Base-by-base conservation (phyloP, 306 rosid genomes). In the Styphnolobium japonicum region DNA sequence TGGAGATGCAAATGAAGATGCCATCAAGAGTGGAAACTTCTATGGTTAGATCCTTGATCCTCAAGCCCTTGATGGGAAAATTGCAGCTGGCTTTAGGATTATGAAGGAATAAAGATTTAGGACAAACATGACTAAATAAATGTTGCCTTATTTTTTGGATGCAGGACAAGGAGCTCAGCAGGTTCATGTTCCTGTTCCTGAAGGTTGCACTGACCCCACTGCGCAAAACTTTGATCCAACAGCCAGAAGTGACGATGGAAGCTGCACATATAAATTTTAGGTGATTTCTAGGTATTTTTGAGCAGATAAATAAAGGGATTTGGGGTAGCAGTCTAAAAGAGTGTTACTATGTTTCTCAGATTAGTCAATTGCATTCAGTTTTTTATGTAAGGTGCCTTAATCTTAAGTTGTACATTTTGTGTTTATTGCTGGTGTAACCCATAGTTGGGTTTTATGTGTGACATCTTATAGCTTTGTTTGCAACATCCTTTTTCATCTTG, bases 1-100 rank as follows among this genome's bases (percentile, higher is more conserved):
- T 10, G 94, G 97, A 39, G 90, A 92, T 4, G 97, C 94, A 34
- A 91, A 91, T 10, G 83, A 83, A 16, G 93, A 89, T 83, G 79
- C 90, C 67, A 85, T 87, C 8, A 86, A 76, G 65, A 80, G 76
- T 3, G 91, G 93, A 66, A 87, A 87, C 73, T 88, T 87, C 77
- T 85, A 87, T 22, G 90, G 87, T 88, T 85, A 87, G 86, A 76
- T 65, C 73, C 75, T 67, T 51, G 10, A 56, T 80, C 87, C 80
- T 74, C 60, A 68, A 62, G 77, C 57, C 71, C 22, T 80, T 73
- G 72, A 72, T 40, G 79, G 10, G 42, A 78, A 76, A 45, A 36
- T 40, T 65, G 39, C 66, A 45, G 67, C 58, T 73, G 66, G 79
- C 58, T 71, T 87, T 22, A 72, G 66, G 79, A 67, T 67, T 53